Conservation (phyloP, 75 land plant genomes). For the Picea sitchensis region DNA sequence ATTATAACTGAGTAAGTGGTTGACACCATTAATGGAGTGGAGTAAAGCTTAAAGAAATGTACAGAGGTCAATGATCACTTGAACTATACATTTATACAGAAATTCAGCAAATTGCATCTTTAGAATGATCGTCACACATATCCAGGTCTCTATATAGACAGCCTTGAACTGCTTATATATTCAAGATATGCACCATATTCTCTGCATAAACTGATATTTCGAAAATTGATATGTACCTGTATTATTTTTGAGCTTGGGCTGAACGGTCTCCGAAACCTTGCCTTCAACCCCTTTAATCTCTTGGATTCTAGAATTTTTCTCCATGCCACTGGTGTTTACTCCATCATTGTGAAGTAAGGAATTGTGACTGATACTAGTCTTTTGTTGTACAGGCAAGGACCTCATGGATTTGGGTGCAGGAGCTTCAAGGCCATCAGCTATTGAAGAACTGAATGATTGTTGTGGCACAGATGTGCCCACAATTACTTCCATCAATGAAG, state of each 20-base stretch:
- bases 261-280: background rate
- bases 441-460: background rate
- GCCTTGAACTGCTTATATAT: too few species aligned
- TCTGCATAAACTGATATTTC: too few species aligned
- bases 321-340: background rate
- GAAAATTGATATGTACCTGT: background rate
- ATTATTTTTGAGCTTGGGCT: background rate
- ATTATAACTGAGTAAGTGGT: background rate
- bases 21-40: background rate
- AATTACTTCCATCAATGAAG: background rate
- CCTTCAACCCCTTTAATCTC: background rate
- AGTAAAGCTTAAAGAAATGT: background rate
- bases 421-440: background rate
- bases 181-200: too few species aligned
- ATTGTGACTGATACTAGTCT: too few species aligned
- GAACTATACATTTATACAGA: too few species aligned
- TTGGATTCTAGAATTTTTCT: background rate
- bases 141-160: too few species aligned
- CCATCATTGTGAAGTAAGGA: conserved; percentile 2
- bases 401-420: background rate
- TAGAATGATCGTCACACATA: too few species aligned
- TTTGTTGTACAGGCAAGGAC: background rate
- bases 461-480: conserved; percentile 1
- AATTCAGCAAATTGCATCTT: too few species aligned
- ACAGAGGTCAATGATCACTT: background rate